Evolutionary conservation across 2,329 filamentous ascomycete genomes (phyloP), one percentile per base, ranked within the genome.

Genomic region (Zymoseptoria tritici): DNA sequence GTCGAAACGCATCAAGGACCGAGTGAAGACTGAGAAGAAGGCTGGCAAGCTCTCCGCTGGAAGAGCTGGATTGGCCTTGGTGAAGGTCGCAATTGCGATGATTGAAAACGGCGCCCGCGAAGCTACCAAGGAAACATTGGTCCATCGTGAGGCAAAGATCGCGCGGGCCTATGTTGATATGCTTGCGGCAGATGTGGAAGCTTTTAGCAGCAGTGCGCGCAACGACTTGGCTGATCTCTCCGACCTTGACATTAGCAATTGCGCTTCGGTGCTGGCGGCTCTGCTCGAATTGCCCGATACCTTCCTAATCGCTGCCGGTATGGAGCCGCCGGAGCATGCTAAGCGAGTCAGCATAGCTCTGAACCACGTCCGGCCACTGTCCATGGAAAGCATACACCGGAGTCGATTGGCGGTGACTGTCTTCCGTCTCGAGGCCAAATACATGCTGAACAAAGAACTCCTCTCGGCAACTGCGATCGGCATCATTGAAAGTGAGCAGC

Each of bases 1-100:
- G 7, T 59, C 57, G 16, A 31, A 56, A 20, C 49, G 19, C 26
- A 56, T 55, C 24, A 55, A 56, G 24, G 42, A 52, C 29, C 13
- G 22, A 24, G 29, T 53, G 19, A 53, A 53, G 52, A 9, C 52
- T 16, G 52, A 29, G n/a, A 29, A 24, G n/a, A 53, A 53, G n/a
- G 22, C 22, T 29, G 52, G 52, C 24, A 53, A 24, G 13, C 52
- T 53, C 22, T 24, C 24, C 26, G 52, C 22, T 19, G 22, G 22
- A 13, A n/a, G 29, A 9, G 52, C 22, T 19, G 22, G 22, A 29
- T 29, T 53, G n/a, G 52, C 52, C 29, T 53, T 53, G 13, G n/a
- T 53, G 7, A 53, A 29, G 19, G 22, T 53, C 22, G 52, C 52
- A 11, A 24, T 53, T 19, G 29, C 52, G 22, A 53, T 53, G 52